phyloP scores from a whole-genome alignment of 1,284 basidiomycete species.

The Stereum hirsutum region DNA sequence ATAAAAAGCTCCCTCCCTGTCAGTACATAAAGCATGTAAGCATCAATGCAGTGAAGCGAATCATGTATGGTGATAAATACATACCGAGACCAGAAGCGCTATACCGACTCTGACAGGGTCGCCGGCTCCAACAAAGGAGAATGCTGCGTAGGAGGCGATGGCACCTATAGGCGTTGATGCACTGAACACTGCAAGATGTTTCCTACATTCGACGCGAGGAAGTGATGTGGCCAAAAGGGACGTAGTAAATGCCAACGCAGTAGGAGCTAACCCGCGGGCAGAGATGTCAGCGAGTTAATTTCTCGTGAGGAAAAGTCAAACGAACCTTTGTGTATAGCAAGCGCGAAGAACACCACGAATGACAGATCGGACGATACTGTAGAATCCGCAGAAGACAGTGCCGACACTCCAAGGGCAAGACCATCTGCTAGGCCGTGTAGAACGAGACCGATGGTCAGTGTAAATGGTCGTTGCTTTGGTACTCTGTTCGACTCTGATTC shows the following conservation, averaged over 20 bases:
- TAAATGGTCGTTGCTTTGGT: conserved; percentile 33
- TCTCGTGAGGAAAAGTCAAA: not conserved
- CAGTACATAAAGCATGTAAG: too few relatives aligned
- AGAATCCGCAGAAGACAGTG: conserved; percentile 24
- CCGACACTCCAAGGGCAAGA: conserved; percentile 78
- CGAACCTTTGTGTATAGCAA: conserved; percentile 83
- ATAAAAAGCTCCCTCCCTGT: conserved; percentile 92
- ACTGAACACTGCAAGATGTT: conserved; percentile 71
- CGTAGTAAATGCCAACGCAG: conserved; percentile 76
- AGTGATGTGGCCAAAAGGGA: conserved; percentile 72
- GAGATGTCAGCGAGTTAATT: not conserved
- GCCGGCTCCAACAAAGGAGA: conserved; percentile 45
- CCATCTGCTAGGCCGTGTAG: conserved; percentile 88
- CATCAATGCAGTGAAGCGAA: conserved; percentile 3
- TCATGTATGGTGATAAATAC: conserved; percentile 15
- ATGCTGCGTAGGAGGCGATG: conserved; percentile 55
- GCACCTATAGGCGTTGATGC: conserved; percentile 75
- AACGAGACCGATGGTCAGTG: conserved; percentile 77
- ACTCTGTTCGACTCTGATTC: conserved; percentile 9
- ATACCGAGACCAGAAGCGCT: conserved; percentile 72
- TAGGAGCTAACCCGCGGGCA: conserved; percentile 73
- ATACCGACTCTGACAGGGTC: conserved; percentile 25
- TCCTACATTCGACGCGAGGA: conserved; percentile 58
- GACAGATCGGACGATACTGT: conserved; percentile 41
- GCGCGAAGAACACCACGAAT: conserved; percentile 78